Evolutionary conservation across 306 rosid genomes (phyloP), one percentile per base, ranked within the genome.

Genomic region (Vicia faba): DNA sequence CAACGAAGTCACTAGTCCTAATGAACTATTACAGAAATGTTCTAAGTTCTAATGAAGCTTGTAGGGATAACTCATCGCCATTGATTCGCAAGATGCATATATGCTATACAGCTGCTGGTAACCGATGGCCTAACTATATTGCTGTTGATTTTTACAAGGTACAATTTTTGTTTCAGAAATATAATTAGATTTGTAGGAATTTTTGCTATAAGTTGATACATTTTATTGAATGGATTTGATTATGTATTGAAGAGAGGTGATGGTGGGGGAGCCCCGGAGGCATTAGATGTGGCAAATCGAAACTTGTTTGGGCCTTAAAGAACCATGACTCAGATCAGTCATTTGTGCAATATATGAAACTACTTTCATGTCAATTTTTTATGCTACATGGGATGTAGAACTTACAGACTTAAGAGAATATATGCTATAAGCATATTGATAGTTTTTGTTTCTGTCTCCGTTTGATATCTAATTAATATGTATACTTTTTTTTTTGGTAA

Each of bases 71-170:
- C 68, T 74, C 79, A 35, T 74, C 68, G 11, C 79, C 79, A 11
- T 48, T 74, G 54, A 58, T 74, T 48, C 9, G 18, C 25, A 74
- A 45, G 73, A 59, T 74, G 68, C 15, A 66, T 48, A 59, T 14
- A 1, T 74, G 79, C 25, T 74, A 45, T 26, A 23, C 0, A 36
- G 79, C 57, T 40, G 74, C 75, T 13, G 79, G 79, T 61, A 75
- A 75, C 33, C 58, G 79, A 60, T 75, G 75, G 75, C 79, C 79
- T 39, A 75, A 75, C 57, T 75, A 59, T 2, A 56, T 68, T 61
- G 70, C 70, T 39, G 70, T 75, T 29, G 70, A 75, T 26, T 75
- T 75, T 51, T 75, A 75, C 65, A 75, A 75, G 79, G 75, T 75
- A 61, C 54, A 0, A 14, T 43, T 41, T 3, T 12, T 12, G 4